Evolutionary conservation across 2,329 filamentous ascomycete genomes (phyloP), one percentile per base, ranked within the genome.

Genomic region (Lojkania enalia): DNA sequence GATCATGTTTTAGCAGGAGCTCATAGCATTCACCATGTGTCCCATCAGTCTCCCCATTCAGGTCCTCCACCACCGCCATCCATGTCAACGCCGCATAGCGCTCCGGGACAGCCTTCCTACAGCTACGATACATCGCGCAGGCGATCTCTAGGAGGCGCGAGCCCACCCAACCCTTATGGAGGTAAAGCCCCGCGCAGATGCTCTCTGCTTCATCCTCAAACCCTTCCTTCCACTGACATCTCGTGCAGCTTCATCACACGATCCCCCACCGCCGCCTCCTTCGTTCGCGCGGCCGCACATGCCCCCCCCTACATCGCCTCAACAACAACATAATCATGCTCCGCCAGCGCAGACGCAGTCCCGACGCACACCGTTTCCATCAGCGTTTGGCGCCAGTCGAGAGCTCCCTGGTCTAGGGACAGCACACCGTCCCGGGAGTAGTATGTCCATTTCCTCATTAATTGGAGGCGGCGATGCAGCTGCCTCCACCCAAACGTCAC

Each of bases 361-460:
- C 9, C 70, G 73, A 35, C 72, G 76, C 37, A 67, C 76, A 20
- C 71, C 76, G 3, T 73, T 72, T 35, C 60, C 73, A 18, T 60
- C 71, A 0, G 23, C 55, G 13, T 79, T 78, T 53, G 67, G 71
- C 39, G 70, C 67, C 19, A 71, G 74, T 48, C 79, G 82, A 61
- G 83, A 86, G 53, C 72, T 80, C 36, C 76, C 81, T 37, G 71
- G 73, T 14, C 61, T 79, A 32, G 72, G 71, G 16, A 73, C 78
- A 16, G 67, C 74, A 44, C 74, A 80, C 63, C 77, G 83, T 47
- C 78, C 80, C 11, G 79, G 78, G 40, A 80, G 80, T 60, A 84
- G 82, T 70, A 87, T 88, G 84, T 86, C 85, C 35, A 87, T 88
- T 67, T 86, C 83, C n/a, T 84, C 84, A 33, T 81, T 88, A 69